A percentile compares a stretch with the other conserved stretches of the same genome.
Evolutionary conservation across 306 rosid genomes (phyloP).

Genomic region (Inga laurina): DNA sequence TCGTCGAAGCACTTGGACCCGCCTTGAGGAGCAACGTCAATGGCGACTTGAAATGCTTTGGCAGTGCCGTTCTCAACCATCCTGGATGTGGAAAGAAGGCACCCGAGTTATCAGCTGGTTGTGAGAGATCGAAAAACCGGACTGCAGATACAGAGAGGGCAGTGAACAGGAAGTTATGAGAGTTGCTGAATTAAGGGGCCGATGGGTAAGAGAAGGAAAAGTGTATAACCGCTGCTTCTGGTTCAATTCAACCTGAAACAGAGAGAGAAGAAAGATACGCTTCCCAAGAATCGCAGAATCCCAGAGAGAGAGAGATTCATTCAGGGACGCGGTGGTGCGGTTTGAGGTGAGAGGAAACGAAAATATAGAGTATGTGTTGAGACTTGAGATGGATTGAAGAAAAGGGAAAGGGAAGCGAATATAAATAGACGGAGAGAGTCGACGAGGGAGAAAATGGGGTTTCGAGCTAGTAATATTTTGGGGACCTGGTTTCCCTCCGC

Average conservation of each 20-base stretch:
- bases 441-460: not conserved
- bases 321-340: not conserved
- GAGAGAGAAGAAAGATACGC: not conserved
- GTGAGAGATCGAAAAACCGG: not conserved
- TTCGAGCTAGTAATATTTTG: too few species aligned
- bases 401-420: not conserved
- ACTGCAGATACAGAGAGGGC: too few species aligned
- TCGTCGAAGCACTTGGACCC: conserved; percentile 41
- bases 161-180: too few species aligned
- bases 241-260: not conserved
- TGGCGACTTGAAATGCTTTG: conserved; percentile 32
- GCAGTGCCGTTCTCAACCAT: conserved; percentile 26
- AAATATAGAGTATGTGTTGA: too few species aligned
- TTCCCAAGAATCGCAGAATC: not conserved
- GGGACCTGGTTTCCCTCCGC: not conserved
- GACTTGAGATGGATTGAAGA: too few species aligned
- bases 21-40: not conserved
- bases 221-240: not conserved
- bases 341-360: not conserved
- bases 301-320: conserved; percentile 1
- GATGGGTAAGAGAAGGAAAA: not conserved
- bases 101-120: not conserved
- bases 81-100: not conserved
- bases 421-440: conserved; percentile 17
- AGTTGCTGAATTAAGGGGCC: too few species aligned